These are phyloP conservation scores for Eremochloa ophiuroides DNA, from an alignment of 176 grass and related monocot species.

Conservation along the genomic window DNA sequence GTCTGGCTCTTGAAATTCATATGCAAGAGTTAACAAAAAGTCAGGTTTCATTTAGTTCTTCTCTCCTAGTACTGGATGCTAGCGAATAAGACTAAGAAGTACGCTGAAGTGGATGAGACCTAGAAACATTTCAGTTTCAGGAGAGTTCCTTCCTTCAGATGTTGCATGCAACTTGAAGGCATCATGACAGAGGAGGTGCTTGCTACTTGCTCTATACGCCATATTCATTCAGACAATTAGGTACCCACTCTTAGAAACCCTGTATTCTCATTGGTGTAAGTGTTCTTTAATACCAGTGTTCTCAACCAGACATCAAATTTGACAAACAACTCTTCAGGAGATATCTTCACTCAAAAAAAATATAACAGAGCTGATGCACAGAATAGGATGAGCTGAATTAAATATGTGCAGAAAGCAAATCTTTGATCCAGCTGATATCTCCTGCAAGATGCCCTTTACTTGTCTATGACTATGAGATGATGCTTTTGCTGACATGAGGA, in stretches of 20 bases:
- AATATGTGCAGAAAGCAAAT: slow-evolving; percentile 1
- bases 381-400: not conserved
- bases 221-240: not conserved
- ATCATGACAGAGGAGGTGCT: too few relatives aligned
- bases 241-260: not conserved
- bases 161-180: too few relatives aligned
- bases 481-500: slow-evolving; percentile 33
- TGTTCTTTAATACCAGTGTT: not conserved
- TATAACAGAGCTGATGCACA: not conserved
- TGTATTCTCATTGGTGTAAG: not conserved
- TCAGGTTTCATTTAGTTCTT: too few relatives aligned
- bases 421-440: not conserved
- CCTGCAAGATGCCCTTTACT: not conserved
- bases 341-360: not conserved
- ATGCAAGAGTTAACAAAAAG: too few relatives aligned
- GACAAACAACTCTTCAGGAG: not conserved
- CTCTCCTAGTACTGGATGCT: too few relatives aligned
- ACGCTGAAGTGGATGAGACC: too few relatives aligned
- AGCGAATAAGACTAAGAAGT: too few relatives aligned
- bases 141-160: too few relatives aligned
- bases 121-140: too few relatives aligned
- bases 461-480: slow-evolving; percentile 8
- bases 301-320: not conserved
- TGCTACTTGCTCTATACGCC: not conserved
- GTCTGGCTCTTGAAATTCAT: too few relatives aligned